These are phyloP conservation scores for Colletotrichum navitas DNA, from an alignment of 2,329 filamentous ascomycete genomes.

Conservation along the genomic window DNA sequence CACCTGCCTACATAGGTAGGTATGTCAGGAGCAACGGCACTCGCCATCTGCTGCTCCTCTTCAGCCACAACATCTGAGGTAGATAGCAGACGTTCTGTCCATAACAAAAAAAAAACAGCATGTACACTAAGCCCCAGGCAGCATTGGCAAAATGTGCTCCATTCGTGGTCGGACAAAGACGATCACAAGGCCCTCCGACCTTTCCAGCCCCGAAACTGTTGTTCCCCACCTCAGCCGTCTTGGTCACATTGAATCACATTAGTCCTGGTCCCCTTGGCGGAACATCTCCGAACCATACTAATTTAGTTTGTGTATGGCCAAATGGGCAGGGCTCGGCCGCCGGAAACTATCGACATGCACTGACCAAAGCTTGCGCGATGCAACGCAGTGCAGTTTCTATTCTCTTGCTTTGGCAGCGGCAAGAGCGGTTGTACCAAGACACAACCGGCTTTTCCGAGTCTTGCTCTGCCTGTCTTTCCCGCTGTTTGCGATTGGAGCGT, in stretches of 20 bases:
- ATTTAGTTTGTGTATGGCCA: background rate
- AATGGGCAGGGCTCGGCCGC: background rate
- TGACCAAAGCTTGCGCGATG: background rate
- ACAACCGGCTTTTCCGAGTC: background rate
- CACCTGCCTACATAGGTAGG: background rate
- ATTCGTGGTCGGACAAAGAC: background rate
- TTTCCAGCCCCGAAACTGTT: background rate
- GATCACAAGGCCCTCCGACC: background rate
- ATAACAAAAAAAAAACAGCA: no score
- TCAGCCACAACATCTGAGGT: background rate
- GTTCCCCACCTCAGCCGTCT: slow-evolving; percentile 23
- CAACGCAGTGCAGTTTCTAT: background rate
- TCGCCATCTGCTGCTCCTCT: background rate
- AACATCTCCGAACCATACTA: slow-evolving; percentile 15
- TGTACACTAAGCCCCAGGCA: background rate
- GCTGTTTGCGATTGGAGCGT: slow-evolving; percentile 3
- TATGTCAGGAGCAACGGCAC: no score
- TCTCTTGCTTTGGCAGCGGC: background rate
- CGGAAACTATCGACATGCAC: background rate
- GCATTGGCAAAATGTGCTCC: background rate
- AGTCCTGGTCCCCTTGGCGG: slow-evolving; percentile 10
- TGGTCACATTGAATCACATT: slow-evolving; percentile 9
- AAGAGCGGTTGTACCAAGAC: background rate
- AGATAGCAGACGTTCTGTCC: background rate
- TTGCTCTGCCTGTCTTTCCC: background rate